Evolutionary conservation across 176 grass and related monocot species (phyloP).

Genomic region (Hordeum marinum): DNA sequence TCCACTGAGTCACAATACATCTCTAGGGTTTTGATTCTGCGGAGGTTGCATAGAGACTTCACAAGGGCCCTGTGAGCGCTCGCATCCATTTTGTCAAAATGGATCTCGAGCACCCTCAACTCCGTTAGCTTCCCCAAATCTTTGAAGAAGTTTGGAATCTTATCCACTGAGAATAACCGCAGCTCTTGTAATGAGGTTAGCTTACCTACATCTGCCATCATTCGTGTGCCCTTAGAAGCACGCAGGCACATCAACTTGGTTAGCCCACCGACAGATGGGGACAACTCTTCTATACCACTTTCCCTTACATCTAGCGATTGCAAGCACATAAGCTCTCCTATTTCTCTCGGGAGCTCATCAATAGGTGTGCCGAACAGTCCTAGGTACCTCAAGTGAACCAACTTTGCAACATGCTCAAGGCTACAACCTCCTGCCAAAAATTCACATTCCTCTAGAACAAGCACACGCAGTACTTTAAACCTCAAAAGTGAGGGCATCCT

Average conservation of each 20-base stretch:
- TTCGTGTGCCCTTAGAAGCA: not conserved
- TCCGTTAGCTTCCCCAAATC: not conserved
- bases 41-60: not conserved
- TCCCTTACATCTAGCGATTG: not conserved
- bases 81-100: not conserved
- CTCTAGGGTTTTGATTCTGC: not conserved
- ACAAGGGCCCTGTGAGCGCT: not conserved
- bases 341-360: not conserved
- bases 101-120: not conserved
- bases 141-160: not conserved
- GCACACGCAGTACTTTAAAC: not conserved
- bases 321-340: not conserved
- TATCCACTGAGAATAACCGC: not conserved
- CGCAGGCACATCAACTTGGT: not conserved
- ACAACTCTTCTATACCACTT: not conserved
- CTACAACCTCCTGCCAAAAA: not conserved
- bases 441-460: not conserved
- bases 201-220: not conserved
- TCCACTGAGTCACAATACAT: not conserved
- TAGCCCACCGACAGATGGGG: not conserved
- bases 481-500: not conserved
- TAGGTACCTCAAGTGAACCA: not conserved
- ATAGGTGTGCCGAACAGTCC: not conserved
- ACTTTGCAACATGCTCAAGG: not conserved
- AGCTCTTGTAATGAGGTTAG: not conserved